phyloP scores from a whole-genome alignment of 352 stramenopile genomes.

The Elongisporangium prolatum region DNA sequence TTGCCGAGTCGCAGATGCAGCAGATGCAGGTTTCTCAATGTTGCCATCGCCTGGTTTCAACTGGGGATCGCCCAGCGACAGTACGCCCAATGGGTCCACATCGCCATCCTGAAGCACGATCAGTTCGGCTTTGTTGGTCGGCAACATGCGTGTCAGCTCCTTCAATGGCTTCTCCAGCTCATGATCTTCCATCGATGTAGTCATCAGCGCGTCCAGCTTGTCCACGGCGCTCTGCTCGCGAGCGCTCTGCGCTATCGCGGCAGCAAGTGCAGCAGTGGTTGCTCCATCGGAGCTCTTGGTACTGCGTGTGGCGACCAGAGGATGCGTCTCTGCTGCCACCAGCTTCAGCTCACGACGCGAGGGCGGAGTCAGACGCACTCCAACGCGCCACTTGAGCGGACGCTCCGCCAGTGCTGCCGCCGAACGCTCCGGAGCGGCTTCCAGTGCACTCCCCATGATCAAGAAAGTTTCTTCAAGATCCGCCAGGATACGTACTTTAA shows the following conservation, averaged over 20 bases:
- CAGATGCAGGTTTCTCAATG: not conserved
- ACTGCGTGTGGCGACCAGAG: slow-evolving; percentile 16
- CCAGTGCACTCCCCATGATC: not conserved
- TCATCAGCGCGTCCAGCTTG: not conserved
- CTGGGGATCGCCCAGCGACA: slow-evolving; percentile 15
- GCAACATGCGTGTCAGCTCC: slow-evolving; percentile 1
- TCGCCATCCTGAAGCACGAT: slow-evolving; percentile 65
- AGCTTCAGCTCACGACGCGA: slow-evolving; percentile 27
- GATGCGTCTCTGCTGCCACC: slow-evolving; percentile 33
- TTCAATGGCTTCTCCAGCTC: slow-evolving; percentile 4
- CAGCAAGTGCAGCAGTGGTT: not conserved
- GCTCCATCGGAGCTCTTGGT: not conserved
- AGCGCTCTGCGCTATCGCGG: slow-evolving; percentile 8
- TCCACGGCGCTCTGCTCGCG: not conserved
- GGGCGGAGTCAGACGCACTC: slow-evolving; percentile 19
- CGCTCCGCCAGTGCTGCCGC: not conserved
- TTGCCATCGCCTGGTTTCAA: not conserved
- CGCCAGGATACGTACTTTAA: not conserved
- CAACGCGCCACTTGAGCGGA: slow-evolving; percentile 35
- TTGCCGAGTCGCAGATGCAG: not conserved
- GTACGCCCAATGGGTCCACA: slow-evolving; percentile 55
- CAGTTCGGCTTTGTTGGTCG: slow-evolving; percentile 24
- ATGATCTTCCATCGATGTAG: slow-evolving; percentile 1
- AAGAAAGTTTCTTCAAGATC: not conserved
- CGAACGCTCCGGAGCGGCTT: not conserved